Conservation (phyloP, 768 basidiomycete genomes). For the Omphalotus guepiniiformis region DNA sequence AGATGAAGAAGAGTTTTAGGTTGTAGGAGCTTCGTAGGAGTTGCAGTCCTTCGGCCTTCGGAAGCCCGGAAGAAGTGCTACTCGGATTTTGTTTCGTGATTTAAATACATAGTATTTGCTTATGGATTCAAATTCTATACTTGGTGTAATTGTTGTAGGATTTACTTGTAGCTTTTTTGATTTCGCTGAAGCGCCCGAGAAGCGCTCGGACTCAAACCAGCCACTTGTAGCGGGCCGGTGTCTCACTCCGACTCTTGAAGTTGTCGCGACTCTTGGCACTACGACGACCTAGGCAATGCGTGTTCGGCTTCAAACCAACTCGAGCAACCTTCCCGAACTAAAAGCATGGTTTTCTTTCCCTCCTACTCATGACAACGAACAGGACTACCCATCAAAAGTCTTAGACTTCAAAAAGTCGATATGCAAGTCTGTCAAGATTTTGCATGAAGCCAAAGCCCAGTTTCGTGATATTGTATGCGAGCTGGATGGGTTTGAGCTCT, state of each 20-base stretch:
- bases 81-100: neutral
- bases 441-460: neutral
- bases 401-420: constrained; percentile 2
- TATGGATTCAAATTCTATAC: too few species aligned
- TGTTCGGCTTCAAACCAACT: constrained; percentile 7
- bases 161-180: too few species aligned
- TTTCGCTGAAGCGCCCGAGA: too few species aligned
- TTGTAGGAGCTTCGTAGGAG: neutral
- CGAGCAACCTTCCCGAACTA: constrained; percentile 2
- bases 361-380: neutral
- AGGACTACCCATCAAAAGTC: neutral
- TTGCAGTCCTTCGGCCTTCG: too few species aligned
- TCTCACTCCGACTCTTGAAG: too few species aligned
- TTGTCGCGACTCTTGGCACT: too few species aligned
- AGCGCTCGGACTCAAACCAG: too few species aligned
- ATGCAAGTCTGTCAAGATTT: neutral
- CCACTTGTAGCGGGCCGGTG: too few species aligned
- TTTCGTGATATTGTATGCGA: neutral
- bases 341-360: constrained; percentile 7
- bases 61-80: neutral
- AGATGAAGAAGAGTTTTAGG: neutral
- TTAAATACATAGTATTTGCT: too few species aligned
- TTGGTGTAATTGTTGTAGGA: too few species aligned
- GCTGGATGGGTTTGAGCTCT: constrained; percentile 7
- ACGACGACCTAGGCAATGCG: too few species aligned